Percentiles rank a stretch among this genome's conserved stretches.
Conservation (phyloP, 2,329 filamentous ascomycete species). For the Fusarium sp. region DNA sequence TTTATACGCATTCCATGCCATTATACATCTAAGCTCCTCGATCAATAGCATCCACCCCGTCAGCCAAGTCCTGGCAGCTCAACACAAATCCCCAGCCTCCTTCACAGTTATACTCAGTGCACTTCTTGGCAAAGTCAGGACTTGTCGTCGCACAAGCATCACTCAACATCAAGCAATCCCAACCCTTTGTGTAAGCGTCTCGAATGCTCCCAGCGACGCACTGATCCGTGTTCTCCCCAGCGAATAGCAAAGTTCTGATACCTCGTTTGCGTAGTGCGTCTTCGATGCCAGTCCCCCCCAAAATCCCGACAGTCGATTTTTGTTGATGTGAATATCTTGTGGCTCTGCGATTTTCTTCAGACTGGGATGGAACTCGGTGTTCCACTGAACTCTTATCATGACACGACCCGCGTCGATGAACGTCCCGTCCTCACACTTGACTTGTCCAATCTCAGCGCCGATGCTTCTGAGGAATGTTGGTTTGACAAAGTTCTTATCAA, state of each 20-base stretch:
- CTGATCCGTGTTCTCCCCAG: neutral
- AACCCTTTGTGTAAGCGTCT: neutral
- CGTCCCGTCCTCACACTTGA: fast-evolving
- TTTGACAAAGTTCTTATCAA: neutral
- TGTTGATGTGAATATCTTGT: neutral
- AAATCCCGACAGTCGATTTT: neutral
- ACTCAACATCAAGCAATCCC: neutral
- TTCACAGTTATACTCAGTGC: neutral
- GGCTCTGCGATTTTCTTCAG: neutral
- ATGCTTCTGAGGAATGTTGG: neutral
- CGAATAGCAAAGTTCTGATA: neutral
- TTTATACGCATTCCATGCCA: fast-evolving
- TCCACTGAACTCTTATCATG: neutral
- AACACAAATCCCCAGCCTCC: neutral
- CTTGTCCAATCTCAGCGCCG: fast-evolving
- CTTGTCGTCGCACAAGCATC: neutral
- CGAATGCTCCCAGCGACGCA: neutral
- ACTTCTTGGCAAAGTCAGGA: neutral
- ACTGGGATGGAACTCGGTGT: neutral
- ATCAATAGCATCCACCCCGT: neutral
- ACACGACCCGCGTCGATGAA: fast-evolving
- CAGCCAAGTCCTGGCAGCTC: neutral
- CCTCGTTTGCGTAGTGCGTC: fast-evolving
- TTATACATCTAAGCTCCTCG: fast-evolving
- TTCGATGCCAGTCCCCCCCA: neutral